Evolutionary conservation across 495 filamentous ascomycete species (phyloP).

Genomic region (Polyplosphaeria fusca): DNA sequence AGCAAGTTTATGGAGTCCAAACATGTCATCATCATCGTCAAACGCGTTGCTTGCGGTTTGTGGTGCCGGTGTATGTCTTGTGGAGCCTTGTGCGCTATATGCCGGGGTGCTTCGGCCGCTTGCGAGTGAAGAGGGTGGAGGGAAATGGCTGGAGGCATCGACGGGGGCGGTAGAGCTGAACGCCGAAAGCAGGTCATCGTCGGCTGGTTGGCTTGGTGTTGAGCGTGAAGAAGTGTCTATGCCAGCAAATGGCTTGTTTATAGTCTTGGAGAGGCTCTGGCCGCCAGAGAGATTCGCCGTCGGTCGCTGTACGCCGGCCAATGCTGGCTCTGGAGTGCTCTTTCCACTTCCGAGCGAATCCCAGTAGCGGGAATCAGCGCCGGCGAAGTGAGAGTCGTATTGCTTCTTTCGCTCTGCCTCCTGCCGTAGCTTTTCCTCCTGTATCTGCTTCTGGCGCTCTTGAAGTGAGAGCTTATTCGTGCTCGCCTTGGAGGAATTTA

Average conservation of each 20-base stretch:
- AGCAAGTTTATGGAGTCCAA: conserved; percentile 68
- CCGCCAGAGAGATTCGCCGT: conserved; percentile 11
- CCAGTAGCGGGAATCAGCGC: conserved; percentile 62
- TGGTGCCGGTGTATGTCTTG: conserved; percentile 15
- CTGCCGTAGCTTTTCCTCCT: conserved; percentile 71
- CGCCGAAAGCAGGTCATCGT: conserved; percentile 62
- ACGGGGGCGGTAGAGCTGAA: conserved; percentile 61
- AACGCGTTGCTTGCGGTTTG: conserved; percentile 9
- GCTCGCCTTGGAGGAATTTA: conserved; percentile 60
- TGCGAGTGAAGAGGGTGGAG: conserved; percentile 41
- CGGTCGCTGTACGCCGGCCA: conserved; percentile 8
- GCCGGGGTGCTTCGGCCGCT: conserved; percentile 31
- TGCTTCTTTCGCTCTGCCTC: conserved; percentile 67
- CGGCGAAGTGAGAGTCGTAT: conserved; percentile 72
- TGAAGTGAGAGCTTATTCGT: conserved; percentile 72
- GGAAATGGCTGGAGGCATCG: conserved; percentile 60
- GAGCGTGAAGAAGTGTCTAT: conserved; percentile 29
- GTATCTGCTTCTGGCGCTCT: conserved; percentile 78
- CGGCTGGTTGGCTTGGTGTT: conserved; percentile 37
- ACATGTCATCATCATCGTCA: conserved; percentile 72
- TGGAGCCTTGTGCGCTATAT: conserved; percentile 2
- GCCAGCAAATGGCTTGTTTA: conserved; percentile 41
- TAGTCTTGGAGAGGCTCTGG: conserved; percentile 34
- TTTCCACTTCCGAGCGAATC: conserved; percentile 60
- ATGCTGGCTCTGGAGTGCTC: conserved; percentile 39